Base-by-base conservation (phyloP, 2,329 filamentous ascomycete genomes). In the Pseudogymnoascus sp. region DNA sequence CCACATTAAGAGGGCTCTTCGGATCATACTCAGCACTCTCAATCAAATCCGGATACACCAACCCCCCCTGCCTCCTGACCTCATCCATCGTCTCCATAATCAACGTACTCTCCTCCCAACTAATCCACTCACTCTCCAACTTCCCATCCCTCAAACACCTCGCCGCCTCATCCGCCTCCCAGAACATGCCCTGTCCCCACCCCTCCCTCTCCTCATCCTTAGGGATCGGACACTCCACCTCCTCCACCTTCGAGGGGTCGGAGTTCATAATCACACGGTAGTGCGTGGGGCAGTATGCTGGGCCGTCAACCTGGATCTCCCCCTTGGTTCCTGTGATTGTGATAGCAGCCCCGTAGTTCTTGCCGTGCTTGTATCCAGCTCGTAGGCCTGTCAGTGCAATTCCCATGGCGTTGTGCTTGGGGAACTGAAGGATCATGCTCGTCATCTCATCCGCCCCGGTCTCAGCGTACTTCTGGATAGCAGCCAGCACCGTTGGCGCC, bases 81-180 rank as follows among this genome's bases (percentile, higher is more conserved):
- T 88, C 83, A 77, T 90, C 87, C 87, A 89, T 89, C 2, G 83
- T 80, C 73, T 87, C 83, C 87, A 90, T 89, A 63, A 90, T 86
- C 18, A 84, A 76, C 62, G 89, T 75, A 69, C 84, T 88, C 78
- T 90, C 88, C 63, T 83, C 79, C 78, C 81, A 79, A 21, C 78
- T 78, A 73, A 88, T 74, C 2, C 76, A 77, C 66, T 82, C 80
- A 65, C 86, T 85, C 74, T 89, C 82, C 66, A 84, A 76, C 71
- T 83, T 82, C 5, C 86, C 85, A 73, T 88, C 86, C 64, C 82
- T 77, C 60, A 89, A 69, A 65, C 85, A 87, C 59, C 83, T 79
- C 12, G 83, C 87, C 61, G 81, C 84, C 75, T 88, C 87, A 73
- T 89, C 87, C 1, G 87, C 87, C 72, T 89, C 86, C 84, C 84